Conservation (phyloP, 768 basidiomycete species). For the Dentipellis fragilis region DNA sequence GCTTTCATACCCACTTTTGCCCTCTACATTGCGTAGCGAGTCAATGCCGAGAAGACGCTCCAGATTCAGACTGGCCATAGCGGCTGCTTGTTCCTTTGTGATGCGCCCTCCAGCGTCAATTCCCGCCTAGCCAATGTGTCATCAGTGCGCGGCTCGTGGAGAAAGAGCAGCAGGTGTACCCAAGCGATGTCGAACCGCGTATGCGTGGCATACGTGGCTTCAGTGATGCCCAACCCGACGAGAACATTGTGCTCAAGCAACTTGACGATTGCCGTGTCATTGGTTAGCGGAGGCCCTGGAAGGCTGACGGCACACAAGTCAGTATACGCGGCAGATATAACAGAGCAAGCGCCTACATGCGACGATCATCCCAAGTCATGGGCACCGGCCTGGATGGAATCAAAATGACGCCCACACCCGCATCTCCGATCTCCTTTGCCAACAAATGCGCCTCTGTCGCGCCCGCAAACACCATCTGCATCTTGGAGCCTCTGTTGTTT, state of each 20-base stretch:
- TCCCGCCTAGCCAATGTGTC: conserved; percentile 22
- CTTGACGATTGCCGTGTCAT: conserved; percentile 40
- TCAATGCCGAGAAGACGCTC: conserved; percentile 31
- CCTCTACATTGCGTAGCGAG: conserved; percentile 5
- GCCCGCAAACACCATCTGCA: conserved; percentile 40
- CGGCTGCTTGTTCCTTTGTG: conserved; percentile 23
- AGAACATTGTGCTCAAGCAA: conserved; percentile 54
- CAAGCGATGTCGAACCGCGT: conserved; percentile 30
- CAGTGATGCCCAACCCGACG: conserved; percentile 43
- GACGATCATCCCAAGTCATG: conserved; percentile 47
- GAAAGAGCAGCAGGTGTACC: conserved; percentile 17
- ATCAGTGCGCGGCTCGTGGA: not conserved
- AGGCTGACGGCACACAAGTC: conserved; percentile 27
- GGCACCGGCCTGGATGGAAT: conserved; percentile 56
- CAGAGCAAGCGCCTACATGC: conserved; percentile 36
- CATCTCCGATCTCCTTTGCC: conserved; percentile 49
- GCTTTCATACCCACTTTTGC: not conserved
- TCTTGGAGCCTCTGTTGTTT: conserved; percentile 18
- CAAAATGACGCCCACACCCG: conserved; percentile 71
- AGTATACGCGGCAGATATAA: not conserved
- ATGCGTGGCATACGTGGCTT: conserved; percentile 23
- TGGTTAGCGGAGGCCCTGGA: conserved; percentile 55
- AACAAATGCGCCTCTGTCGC: conserved; percentile 54
- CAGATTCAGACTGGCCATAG: conserved; percentile 30
- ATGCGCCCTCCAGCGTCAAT: conserved; percentile 30